Conservation (phyloP, 768 basidiomycete species). For the Astraeus odoratus region DNA sequence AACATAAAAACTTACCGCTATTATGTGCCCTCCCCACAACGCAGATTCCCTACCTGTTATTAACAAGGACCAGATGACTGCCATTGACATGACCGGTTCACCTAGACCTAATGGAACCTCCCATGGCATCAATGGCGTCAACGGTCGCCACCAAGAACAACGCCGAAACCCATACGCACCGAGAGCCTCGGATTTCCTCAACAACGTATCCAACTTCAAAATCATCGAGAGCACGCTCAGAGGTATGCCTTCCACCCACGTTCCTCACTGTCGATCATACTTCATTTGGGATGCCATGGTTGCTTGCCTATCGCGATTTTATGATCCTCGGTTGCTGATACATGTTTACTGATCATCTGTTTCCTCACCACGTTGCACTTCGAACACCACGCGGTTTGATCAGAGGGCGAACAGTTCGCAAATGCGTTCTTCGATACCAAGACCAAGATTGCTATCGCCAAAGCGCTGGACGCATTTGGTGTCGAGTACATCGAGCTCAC, state of each 20-base stretch:
- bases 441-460: conserved; percentile 99
- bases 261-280: not conserved
- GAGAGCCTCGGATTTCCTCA: conserved; percentile 87
- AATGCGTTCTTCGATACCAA: conserved; percentile 99
- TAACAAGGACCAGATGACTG: conserved; percentile 59
- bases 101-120: conserved; percentile 31
- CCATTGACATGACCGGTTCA: conserved; percentile 46
- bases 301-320: not conserved
- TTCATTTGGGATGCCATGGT: not conserved
- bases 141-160: conserved; percentile 30
- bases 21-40: conserved; percentile 50
- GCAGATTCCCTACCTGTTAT: conserved; percentile 37
- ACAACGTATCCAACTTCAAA: conserved; percentile 88
- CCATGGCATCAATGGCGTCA: conserved; percentile 28
- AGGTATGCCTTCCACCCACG: conserved; percentile 34
- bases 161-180: conserved; percentile 78
- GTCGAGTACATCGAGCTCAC: conserved; percentile 99
- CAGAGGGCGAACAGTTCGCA: conserved; percentile 98
- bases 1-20: not conserved
- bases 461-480: conserved; percentile 96
- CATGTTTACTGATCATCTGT: not conserved
- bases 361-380: not conserved
- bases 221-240: conserved; percentile 96
- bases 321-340: not conserved
- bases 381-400: conserved; percentile 5